These are phyloP conservation scores for Paecilomyces fulvus DNA, from an alignment of 2,329 filamentous ascomycete genomes.

Conservation along the genomic window DNA sequence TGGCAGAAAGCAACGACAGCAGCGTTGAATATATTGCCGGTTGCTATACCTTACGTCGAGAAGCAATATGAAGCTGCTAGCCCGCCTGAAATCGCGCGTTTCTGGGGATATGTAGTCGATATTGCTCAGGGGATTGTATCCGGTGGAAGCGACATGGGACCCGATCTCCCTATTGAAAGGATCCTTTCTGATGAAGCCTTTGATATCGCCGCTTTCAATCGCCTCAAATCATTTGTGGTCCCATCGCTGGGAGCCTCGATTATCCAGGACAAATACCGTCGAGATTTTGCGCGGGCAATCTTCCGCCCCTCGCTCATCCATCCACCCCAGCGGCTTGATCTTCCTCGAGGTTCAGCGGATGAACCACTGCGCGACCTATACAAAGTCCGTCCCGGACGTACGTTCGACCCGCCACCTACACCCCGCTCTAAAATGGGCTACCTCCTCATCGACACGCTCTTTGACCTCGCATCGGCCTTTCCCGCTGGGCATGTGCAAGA, in stretches of 20 bases:
- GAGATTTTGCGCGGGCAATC: conserved; percentile 63
- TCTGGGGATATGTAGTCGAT: conserved; percentile 63
- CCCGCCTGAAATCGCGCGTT: conserved; percentile 40
- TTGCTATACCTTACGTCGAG: conserved; percentile 54
- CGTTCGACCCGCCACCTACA: conserved; percentile 57
- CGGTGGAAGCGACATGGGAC: conserved; percentile 49
- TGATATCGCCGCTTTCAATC: conserved; percentile 66
- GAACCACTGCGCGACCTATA: conserved; percentile 56
- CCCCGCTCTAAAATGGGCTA: conserved; percentile 67
- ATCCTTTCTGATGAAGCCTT: conserved; percentile 66
- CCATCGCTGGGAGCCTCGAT: conserved; percentile 59
- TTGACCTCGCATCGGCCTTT: conserved; percentile 53
- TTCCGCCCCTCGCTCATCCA: conserved; percentile 81
- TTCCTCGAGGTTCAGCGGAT: conserved; percentile 38
- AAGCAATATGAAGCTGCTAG: conserved; percentile 26
- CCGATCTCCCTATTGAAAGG: conserved; percentile 31
- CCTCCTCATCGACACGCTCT: conserved; percentile 70
- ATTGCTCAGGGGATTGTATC: conserved; percentile 62
- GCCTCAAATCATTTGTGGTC: conserved; percentile 60
- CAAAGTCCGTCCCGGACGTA: conserved; percentile 60
- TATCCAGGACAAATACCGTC: conserved; percentile 60
- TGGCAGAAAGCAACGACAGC: conserved; percentile 76
- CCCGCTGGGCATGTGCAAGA: neutral
- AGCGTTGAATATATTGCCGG: conserved; percentile 58
- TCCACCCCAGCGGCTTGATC: conserved; percentile 53